A percentile compares a stretch with the other conserved stretches of the same genome.
Conservation (phyloP, 2,329 filamentous ascomycete species). For the Teratosphaeriaceae sp. region DNA sequence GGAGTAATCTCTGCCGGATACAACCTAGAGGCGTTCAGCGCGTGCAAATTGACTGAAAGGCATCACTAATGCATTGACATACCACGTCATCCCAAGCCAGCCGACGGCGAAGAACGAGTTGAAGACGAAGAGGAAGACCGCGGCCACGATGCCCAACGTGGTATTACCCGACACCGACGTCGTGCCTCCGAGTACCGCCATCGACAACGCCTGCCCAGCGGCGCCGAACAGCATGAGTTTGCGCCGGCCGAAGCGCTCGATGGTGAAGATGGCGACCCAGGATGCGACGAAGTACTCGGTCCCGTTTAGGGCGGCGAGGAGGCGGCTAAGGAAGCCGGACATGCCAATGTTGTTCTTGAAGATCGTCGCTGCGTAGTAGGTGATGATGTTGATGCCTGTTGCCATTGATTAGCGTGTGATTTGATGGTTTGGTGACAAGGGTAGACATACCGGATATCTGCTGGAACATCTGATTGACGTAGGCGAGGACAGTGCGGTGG, state of each 20-base stretch:
- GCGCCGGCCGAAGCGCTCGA: slow-evolving; percentile 49
- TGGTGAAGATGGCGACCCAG: slow-evolving; percentile 43
- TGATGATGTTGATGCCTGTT: neutral
- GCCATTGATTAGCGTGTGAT: no score
- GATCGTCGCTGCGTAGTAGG: slow-evolving; percentile 42
- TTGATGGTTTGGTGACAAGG: no score
- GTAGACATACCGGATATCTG: no score
- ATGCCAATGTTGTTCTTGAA: slow-evolving; percentile 49
- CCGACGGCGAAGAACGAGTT: slow-evolving; percentile 33
- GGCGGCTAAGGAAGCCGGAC: slow-evolving; percentile 38
- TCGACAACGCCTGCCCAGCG: slow-evolving; percentile 36
- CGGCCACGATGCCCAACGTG: slow-evolving; percentile 29
- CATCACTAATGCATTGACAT: neutral
- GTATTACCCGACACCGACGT: slow-evolving; percentile 14
- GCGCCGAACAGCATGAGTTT: slow-evolving; percentile 67
- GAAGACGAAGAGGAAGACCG: slow-evolving; percentile 32
- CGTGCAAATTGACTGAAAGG: neutral
- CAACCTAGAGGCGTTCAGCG: slow-evolving; percentile 9
- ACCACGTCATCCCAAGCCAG: slow-evolving; percentile 30
- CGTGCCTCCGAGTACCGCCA: slow-evolving; percentile 25
- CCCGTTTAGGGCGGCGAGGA: slow-evolving; percentile 49
- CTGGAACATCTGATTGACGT: slow-evolving; percentile 31
- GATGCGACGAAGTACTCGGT: slow-evolving; percentile 48
- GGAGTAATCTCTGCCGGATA: slow-evolving; percentile 29
- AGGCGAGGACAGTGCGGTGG: slow-evolving; percentile 28